A percentile compares a stretch with the other conserved stretches of the same genome.
Evolutionary conservation across 1,139 yeast species (phyloP).

Genomic region (Lodderomyces pseudojiufengensis): DNA sequence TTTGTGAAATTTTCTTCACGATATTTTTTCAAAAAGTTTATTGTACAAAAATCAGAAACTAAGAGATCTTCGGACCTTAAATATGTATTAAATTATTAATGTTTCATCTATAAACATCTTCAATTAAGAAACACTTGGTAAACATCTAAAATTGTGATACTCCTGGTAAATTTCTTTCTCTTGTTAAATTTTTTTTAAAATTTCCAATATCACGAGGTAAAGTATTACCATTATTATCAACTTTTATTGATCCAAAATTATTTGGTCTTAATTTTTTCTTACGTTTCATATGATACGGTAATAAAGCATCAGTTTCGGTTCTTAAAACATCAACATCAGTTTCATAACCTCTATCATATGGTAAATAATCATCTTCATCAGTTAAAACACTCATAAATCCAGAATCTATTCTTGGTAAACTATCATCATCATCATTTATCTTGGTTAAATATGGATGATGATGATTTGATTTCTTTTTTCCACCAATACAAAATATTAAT

Average conservation of each 20-base stretch:
- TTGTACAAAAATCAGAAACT: too few relatives aligned
- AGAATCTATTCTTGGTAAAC: slow-evolving; percentile 22
- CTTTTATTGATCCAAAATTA: slow-evolving; percentile 19
- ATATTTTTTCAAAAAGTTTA: too few relatives aligned
- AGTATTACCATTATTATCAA: slow-evolving; percentile 6
- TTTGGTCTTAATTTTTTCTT: slow-evolving; percentile 13
- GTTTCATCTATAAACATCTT: slow-evolving; percentile 4
- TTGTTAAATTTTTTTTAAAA: slow-evolving; percentile 23
- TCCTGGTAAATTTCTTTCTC: slow-evolving; percentile 36
- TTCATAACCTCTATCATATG: slow-evolving; percentile 42
- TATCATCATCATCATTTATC: slow-evolving; percentile 9
- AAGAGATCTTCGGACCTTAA: background rate
- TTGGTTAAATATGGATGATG: background rate
- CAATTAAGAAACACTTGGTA: slow-evolving; percentile 22
- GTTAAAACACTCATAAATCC: slow-evolving; percentile 40
- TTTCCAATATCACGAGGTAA: slow-evolving; percentile 26
- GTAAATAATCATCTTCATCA: slow-evolving; percentile 23
- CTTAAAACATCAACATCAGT: slow-evolving; percentile 41
- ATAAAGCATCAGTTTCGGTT: slow-evolving; percentile 30
- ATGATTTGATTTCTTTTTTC: slow-evolving; percentile 8
- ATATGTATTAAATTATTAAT: background rate
- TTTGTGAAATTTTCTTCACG: too few relatives aligned
- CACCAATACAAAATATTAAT: slow-evolving; percentile 27
- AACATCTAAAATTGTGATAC: slow-evolving; percentile 10
- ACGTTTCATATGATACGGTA: slow-evolving; percentile 23